Evolutionary conservation across 257 asterid genomes (phyloP).

Genomic region (Gynochthodes officinalis): DNA sequence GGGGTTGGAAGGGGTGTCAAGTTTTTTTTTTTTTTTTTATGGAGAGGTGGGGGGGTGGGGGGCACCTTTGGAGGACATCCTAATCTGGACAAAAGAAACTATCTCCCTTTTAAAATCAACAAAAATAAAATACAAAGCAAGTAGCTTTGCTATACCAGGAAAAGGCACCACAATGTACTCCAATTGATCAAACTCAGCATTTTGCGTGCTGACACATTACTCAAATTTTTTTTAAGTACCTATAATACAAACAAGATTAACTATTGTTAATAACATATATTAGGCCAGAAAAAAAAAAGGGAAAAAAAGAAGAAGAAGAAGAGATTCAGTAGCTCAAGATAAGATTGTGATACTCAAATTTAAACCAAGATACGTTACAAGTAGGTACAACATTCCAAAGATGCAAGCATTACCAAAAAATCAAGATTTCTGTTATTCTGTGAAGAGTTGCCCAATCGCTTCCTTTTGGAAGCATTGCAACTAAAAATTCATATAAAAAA

Average conservation of each 20-base stretch:
- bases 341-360: not conserved
- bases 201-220: conserved; percentile 2
- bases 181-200: conserved; percentile 8
- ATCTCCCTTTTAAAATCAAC: not conserved
- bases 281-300: not conserved
- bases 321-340: not conserved
- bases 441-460: not conserved
- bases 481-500: not conserved
- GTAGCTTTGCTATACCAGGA: conserved; percentile 15
- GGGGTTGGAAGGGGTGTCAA: not conserved
- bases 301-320: too few species aligned
- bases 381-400: not conserved
- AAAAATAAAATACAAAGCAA: conserved; percentile 10
- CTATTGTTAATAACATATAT: not conserved
- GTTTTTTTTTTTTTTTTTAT: too few species aligned
- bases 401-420: not conserved
- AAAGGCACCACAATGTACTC: not conserved
- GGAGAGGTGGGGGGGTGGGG: not conserved
- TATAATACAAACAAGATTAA: conserved; percentile 5
- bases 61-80: not conserved
- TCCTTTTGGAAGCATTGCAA: not conserved
- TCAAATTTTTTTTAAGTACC: conserved; percentile 25
- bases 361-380: not conserved
- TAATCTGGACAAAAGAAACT: not conserved
- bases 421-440: not conserved